Percentiles rank a stretch among this genome's conserved stretches.
Evolutionary conservation across 1,284 basidiomycete genomes (phyloP).

Genomic region (Meripilus lineatus): DNA sequence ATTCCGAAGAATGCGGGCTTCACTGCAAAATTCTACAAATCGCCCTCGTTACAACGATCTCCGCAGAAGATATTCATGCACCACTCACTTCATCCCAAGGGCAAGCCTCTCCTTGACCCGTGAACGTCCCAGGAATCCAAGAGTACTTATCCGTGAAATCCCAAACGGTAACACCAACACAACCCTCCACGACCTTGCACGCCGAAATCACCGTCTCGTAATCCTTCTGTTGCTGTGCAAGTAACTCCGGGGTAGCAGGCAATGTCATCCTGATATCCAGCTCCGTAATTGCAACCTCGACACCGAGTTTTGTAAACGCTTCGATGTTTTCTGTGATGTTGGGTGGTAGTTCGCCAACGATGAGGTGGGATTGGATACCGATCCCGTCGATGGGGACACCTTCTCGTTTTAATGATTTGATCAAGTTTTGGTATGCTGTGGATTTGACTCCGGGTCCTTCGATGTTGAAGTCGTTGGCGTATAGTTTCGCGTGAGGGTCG

Average conservation of each 20-base stretch:
- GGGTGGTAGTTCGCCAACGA: constrained; percentile 43
- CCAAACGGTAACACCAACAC: constrained; percentile 52
- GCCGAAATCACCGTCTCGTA: constrained; percentile 49
- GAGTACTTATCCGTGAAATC: constrained; percentile 55
- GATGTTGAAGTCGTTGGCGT: constrained; percentile 46
- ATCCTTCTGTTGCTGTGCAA: constrained; percentile 49
- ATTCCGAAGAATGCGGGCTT: constrained; percentile 23
- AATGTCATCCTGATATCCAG: constrained; percentile 55
- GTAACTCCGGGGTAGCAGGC: constrained; percentile 41
- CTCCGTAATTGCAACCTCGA: constrained; percentile 57
- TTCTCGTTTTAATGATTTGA: constrained; percentile 37
- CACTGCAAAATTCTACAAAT: constrained; percentile 19
- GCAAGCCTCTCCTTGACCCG: constrained; percentile 42
- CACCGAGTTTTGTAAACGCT: constrained; percentile 46
- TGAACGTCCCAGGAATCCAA: constrained; percentile 46
- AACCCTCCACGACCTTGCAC: constrained; percentile 44
- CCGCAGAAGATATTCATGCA: not conserved
- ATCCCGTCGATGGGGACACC: constrained; percentile 54
- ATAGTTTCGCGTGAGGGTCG: constrained; percentile 31
- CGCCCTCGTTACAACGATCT: not conserved
- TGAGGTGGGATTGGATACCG: constrained; percentile 50
- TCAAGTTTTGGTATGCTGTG: constrained; percentile 45
- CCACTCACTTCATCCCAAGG: constrained; percentile 42
- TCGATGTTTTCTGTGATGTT: constrained; percentile 39
- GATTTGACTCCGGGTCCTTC: constrained; percentile 40